Evolutionary conservation across 345 rosid genomes (phyloP).

Genomic region (Hibiscus trionum): DNA sequence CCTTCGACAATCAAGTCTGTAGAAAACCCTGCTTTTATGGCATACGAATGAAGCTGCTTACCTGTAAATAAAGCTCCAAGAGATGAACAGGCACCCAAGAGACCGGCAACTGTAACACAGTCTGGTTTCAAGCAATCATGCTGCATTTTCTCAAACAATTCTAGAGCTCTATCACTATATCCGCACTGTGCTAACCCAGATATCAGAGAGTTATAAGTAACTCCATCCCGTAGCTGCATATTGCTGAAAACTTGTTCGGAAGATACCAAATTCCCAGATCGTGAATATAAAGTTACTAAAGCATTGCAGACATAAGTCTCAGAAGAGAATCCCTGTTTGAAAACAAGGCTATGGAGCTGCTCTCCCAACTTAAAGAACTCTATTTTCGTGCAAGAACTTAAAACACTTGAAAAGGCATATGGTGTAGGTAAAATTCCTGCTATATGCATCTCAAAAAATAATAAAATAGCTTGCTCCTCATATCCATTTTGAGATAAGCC

Average conservation of each 20-base stretch:
- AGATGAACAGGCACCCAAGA: constrained; percentile 61
- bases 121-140: constrained; percentile 68
- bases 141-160: constrained; percentile 63
- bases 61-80: constrained; percentile 40
- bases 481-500: constrained; percentile 59
- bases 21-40: constrained; percentile 55
- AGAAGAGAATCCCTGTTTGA: constrained; percentile 62
- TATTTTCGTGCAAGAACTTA: constrained; percentile 70
- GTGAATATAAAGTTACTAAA: constrained; percentile 68
- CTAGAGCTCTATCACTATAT: constrained; percentile 50
- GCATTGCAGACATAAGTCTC: constrained; percentile 79
- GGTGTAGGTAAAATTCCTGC: constrained; percentile 54
- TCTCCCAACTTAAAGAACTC: constrained; percentile 46
- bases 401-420: constrained; percentile 66
- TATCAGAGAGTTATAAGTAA: constrained; percentile 79
- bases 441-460: constrained; percentile 55
- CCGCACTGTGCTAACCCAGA: constrained; percentile 71
- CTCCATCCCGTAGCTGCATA: constrained; percentile 54
- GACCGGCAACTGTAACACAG: constrained; percentile 67
- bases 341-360: constrained; percentile 65
- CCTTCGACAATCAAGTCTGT: constrained; percentile 64
- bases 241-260: constrained; percentile 64
- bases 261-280: constrained; percentile 39
- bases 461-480: constrained; percentile 48
- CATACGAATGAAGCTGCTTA: constrained; percentile 62